Percentiles rank a stretch among this genome's conserved stretches.
phyloP scores from a whole-genome alignment of 306 rosid genomes.

The Castanea mollissima region DNA sequence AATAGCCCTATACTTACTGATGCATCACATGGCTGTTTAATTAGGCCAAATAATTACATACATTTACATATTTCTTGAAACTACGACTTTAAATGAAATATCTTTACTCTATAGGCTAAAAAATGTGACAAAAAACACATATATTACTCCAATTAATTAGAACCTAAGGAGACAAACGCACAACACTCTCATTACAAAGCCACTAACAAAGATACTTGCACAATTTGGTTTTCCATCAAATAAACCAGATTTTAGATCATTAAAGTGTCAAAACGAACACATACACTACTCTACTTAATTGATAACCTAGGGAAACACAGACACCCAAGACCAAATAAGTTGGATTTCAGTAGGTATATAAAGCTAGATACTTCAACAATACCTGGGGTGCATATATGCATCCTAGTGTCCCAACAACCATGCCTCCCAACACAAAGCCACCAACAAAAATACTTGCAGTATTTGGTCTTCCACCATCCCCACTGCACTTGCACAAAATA shows the following conservation, averaged over 20 bases:
- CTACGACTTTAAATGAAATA: not conserved
- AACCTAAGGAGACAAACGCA: too few species aligned
- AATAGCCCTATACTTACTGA: not conserved
- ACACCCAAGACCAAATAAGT: not conserved
- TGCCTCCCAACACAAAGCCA: constrained; percentile 64
- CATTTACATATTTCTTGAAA: not conserved
- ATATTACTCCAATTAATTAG: too few species aligned
- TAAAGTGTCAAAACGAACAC: not conserved
- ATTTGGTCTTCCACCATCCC: constrained; percentile 38
- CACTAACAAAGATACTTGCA: too few species aligned
- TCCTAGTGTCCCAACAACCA: constrained; percentile 61
- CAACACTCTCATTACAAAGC: too few species aligned
- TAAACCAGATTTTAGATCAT: not conserved
- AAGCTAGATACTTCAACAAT: constrained; percentile 11
- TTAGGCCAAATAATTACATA: not conserved
- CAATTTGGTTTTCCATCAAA: too few species aligned
- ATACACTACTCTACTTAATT: not conserved
- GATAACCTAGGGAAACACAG: not conserved
- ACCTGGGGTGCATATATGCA: constrained; percentile 68
- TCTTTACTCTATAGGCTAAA: not conserved
- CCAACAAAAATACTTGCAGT: constrained; percentile 53
- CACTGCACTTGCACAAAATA: constrained; percentile 32
- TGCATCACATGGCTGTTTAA: not conserved
- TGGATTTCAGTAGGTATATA: not conserved
- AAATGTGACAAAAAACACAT: not conserved